These are phyloP conservation scores for Cryomyces minteri DNA, from an alignment of 495 filamentous ascomycete genomes.

Conservation along the genomic window DNA sequence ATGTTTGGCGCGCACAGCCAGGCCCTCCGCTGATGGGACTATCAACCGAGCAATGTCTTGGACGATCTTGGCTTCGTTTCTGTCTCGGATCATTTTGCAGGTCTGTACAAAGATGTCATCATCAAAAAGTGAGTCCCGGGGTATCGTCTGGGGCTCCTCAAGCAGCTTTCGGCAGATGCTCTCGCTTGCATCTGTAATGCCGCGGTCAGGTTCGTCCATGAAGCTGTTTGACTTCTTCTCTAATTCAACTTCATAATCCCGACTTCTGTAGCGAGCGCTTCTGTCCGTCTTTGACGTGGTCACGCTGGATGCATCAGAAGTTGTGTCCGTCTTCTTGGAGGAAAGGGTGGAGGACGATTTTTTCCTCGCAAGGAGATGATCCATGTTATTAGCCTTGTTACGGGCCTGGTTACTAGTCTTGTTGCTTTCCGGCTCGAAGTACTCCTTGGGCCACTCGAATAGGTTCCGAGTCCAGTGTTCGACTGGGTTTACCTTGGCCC, in stretches of 20 bases:
- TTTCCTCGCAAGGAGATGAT: slow-evolving; percentile 1
- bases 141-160: slow-evolving; percentile 11
- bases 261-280: slow-evolving; percentile 23
- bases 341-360: slow-evolving; percentile 16
- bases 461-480: not conserved
- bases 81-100: slow-evolving; percentile 1
- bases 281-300: slow-evolving; percentile 20
- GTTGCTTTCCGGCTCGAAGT: not conserved
- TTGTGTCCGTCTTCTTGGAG: slow-evolving; percentile 19
- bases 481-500: not conserved
- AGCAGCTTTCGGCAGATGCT: slow-evolving; percentile 16
- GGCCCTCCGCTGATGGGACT: not conserved
- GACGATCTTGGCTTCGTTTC: slow-evolving; percentile 2
- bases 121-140: slow-evolving; percentile 19
- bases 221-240: slow-evolving; percentile 19
- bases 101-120: slow-evolving; percentile 3
- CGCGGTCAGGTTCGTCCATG: slow-evolving; percentile 17
- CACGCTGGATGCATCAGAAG: slow-evolving; percentile 13
- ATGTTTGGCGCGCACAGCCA: slow-evolving; percentile 6
- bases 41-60: slow-evolving; percentile 2
- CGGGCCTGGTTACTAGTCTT: too few relatives aligned
- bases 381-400: not conserved
- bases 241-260: slow-evolving; percentile 19
- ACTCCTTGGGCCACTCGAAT: not conserved
- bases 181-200: slow-evolving; percentile 15